phyloP scores from a whole-genome alignment of 2,329 filamentous ascomycete species.

The Fusarium albosuccineum region DNA sequence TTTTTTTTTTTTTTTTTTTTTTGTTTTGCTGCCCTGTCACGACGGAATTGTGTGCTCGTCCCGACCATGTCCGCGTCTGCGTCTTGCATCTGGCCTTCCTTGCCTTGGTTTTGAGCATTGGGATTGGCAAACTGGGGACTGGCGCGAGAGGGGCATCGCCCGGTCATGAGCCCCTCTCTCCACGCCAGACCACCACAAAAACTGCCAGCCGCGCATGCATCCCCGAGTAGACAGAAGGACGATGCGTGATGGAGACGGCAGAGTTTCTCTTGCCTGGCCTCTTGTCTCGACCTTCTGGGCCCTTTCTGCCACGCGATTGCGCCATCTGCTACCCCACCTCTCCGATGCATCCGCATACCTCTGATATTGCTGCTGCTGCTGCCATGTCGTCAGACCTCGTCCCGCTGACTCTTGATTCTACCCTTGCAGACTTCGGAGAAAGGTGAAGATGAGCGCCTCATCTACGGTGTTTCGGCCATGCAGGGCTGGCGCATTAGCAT shows the following conservation, averaged over 20 bases:
- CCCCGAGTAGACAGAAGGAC: background rate
- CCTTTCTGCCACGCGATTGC: background rate
- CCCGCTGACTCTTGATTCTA: slow-evolving; percentile 44
- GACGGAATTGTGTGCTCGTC: slow-evolving; percentile 5
- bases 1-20: slow-evolving; percentile 2
- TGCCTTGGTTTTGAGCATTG: slow-evolving; percentile 27
- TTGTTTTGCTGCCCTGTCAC: slow-evolving; percentile 5
- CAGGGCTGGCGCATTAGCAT: slow-evolving; percentile 99
- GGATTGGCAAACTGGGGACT: slow-evolving; percentile 19
- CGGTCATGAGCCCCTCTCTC: slow-evolving; percentile 43
- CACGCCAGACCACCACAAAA: slow-evolving; percentile 22
- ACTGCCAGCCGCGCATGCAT: slow-evolving; percentile 23
- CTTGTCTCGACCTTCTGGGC: background rate
- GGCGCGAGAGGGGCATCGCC: slow-evolving; percentile 41
- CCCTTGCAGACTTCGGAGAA: slow-evolving; percentile 80
- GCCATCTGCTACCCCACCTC: slow-evolving; percentile 24
- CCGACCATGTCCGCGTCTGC: slow-evolving; percentile 8
- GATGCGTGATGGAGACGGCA: background rate
- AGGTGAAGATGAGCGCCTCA: slow-evolving; percentile 91
- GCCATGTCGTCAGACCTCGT: slow-evolving; percentile 25
- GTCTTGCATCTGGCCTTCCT: slow-evolving; percentile 5
- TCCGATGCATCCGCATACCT: slow-evolving; percentile 31
- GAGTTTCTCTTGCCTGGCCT: background rate
- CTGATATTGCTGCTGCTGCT: background rate
- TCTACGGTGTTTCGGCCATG: slow-evolving; percentile 98